Evolutionary conservation across 2,329 filamentous ascomycete species (phyloP), one percentile per base, ranked within the genome.

Genomic region (Talaromyces marneffei): DNA sequence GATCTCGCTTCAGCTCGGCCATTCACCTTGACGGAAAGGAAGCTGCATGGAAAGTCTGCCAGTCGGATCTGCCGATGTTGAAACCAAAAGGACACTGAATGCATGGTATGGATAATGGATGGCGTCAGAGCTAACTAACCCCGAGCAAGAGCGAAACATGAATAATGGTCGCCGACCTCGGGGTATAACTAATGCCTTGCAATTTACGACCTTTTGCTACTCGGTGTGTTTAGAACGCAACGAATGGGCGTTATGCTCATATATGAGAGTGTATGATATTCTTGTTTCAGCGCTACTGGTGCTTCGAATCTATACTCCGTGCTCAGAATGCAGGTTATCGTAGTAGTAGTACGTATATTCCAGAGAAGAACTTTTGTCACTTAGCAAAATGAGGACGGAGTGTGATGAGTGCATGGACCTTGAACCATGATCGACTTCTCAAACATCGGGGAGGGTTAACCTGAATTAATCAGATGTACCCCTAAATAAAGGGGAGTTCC

Each of bases 91-190:
- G 9, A 42, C 7, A 5, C 29, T 33, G 29, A 42, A 44, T 25
- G 20, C 40, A 46, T 35, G 31, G 48, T n/a, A n/a, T n/a, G n/a
- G n/a, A n/a, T n/a, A n/a, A n/a, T n/a, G n/a, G n/a, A n/a, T n/a
- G n/a, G n/a, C n/a, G n/a, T n/a, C n/a, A n/a, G n/a, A n/a, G n/a
- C n/a, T n/a, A 18, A 33, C 25, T 27, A 53, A 8, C 23, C 20
- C 35, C 20, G 23, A 55, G 52, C 7, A 18, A 23, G 12, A 14
- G 4, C 29, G 14, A 55, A 16, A 40, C 12, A 10, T 44, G 25
- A 55, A 27, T 35, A 29, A 57, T 57, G 39, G 55, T 57, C 55
- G 55, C 37, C 55, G 55, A 57, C 55, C 55, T 57, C 55, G 55
- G 55, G 55, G 29, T 44, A 44, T 39, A 37, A 25, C 8, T 7